Evolutionary conservation across 2,329 filamentous ascomycete genomes (phyloP), one percentile per base, ranked within the genome.

Genomic region (Acarospora socialis): DNA sequence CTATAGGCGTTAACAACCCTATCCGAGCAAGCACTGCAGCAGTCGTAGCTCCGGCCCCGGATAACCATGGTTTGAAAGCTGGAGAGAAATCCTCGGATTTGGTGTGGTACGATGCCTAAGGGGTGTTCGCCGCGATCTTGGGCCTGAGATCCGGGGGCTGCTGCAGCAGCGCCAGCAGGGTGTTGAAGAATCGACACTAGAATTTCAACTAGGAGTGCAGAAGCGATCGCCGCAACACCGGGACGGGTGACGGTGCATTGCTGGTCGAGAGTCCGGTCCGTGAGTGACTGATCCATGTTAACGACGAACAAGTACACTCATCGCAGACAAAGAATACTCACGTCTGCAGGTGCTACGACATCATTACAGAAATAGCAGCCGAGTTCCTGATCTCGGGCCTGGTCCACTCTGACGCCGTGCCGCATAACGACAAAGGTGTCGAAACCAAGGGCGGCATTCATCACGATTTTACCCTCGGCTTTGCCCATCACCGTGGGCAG

Each of bases 281-380:
- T 93, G 50, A 93, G 70, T 2, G 84, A 93, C 81, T 92, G 47
- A 29, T 37, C 17, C n/a, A 21, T 25, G 16, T 7, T 4, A 8
- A 10, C 4, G 8, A 13, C 7, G 23, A 21, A 35, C 45, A 34
- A 46, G 40, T 28, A 17, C 9, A 30, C 17, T 34, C 25, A 38
- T 54, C 37, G 52, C 43, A 37, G 42, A 31, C 21, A 24, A 38
- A 16, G 2, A 12, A 24, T 21, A 68, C 78, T 73, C 61, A 92
- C 86, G 60, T 95, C 83, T 40, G 78, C 78, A 14, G 90, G 90
- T 5, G 87, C 82, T 30, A 95, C 87, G 16, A 98, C 87, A 52
- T 98, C 90, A 48, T 92, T 95, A 59, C 90, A 98, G 56, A 95
- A 98, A 54, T 98, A 98, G 57, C 90, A 98, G 7, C 90, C 90